Percentiles rank a stretch among this genome's conserved stretches.
These are phyloP conservation scores for Avena atlantica DNA, from an alignment of 176 grass and related monocot species.

Conservation along the genomic window DNA sequence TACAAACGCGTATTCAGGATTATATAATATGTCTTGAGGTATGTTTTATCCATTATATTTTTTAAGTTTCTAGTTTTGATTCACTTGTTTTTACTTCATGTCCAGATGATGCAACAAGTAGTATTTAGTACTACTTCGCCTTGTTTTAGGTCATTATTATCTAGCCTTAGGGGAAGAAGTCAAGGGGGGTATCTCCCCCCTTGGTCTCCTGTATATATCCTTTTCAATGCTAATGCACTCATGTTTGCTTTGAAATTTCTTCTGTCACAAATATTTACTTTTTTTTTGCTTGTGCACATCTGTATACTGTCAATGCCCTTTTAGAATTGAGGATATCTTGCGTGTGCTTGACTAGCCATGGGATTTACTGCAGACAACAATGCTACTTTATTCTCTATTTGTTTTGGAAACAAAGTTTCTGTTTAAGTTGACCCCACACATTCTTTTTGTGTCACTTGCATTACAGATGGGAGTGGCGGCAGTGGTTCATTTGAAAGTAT, in stretches of 20 bases:
- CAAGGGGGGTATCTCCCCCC: not conserved
- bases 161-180: not conserved
- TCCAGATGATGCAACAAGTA: not conserved
- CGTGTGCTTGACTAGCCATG: slow-evolving; percentile 14
- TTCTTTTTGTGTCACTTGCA: slow-evolving; percentile 22
- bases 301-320: not conserved
- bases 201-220: not conserved
- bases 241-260: not conserved
- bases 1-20: slow-evolving; percentile 93
- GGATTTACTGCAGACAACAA: not conserved
- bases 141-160: slow-evolving; percentile 31
- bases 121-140: not conserved
- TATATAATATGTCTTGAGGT: slow-evolving; percentile 99
- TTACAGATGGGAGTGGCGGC: slow-evolving; percentile 93
- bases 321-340: slow-evolving; percentile 7
- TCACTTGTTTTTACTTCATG: slow-evolving; percentile 30
- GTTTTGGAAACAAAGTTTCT: not conserved
- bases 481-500: slow-evolving; percentile 90
- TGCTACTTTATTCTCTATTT: slow-evolving; percentile 1
- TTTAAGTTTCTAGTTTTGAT: slow-evolving; percentile 26
- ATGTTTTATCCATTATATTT: slow-evolving; percentile 41
- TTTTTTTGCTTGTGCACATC: not conserved
- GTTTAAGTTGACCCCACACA: slow-evolving; percentile 19
- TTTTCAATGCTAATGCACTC: not conserved
- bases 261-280: not conserved